phyloP scores from a whole-genome alignment of 1,139 yeast species.

The Suhomyces ambrosiae region DNA sequence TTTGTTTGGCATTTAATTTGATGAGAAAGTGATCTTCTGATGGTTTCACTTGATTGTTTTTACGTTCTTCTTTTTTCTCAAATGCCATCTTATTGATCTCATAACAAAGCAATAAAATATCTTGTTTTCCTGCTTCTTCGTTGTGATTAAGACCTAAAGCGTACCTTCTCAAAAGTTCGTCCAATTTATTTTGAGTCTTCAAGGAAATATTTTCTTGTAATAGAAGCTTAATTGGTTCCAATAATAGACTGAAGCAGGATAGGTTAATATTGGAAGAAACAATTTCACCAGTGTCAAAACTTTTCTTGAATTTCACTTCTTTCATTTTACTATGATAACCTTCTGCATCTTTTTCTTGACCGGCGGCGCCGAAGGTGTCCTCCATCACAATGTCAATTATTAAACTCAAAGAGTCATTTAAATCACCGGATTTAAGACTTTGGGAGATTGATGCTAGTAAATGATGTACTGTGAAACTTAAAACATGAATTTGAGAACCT shows the following conservation, averaged over 20 bases:
- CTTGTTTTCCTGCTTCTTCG: slow-evolving; percentile 57
- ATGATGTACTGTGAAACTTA: slow-evolving; percentile 84
- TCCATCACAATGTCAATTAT: slow-evolving; percentile 83
- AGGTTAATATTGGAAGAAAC: slow-evolving; percentile 68
- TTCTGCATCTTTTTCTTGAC: slow-evolving; percentile 93
- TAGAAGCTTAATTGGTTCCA: slow-evolving; percentile 71
- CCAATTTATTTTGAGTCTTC: slow-evolving; percentile 73
- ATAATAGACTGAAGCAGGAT: slow-evolving; percentile 56
- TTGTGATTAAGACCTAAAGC: slow-evolving; percentile 79
- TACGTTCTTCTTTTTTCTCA: slow-evolving; percentile 27
- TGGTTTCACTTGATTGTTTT: slow-evolving; percentile 15
- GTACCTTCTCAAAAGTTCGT: slow-evolving; percentile 75
- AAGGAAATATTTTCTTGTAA: slow-evolving; percentile 65
- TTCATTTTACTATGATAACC: slow-evolving; percentile 86
- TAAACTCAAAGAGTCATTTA: slow-evolving; percentile 66
- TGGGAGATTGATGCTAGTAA: slow-evolving; percentile 57
- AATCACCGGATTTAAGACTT: slow-evolving; percentile 63
- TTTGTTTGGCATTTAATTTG: slow-evolving; percentile 59
- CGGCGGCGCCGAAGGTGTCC: slow-evolving; percentile 89
- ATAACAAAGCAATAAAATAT: slow-evolving; percentile 69
- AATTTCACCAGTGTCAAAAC: slow-evolving; percentile 85
- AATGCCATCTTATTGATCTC: slow-evolving; percentile 67
- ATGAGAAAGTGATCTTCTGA: slow-evolving; percentile 68
- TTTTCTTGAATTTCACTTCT: slow-evolving; percentile 87
- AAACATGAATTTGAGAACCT: slow-evolving; percentile 93